These are phyloP conservation scores for Candida mattraensis DNA, from an alignment of 805 yeast genomes.

Conservation along the genomic window DNA sequence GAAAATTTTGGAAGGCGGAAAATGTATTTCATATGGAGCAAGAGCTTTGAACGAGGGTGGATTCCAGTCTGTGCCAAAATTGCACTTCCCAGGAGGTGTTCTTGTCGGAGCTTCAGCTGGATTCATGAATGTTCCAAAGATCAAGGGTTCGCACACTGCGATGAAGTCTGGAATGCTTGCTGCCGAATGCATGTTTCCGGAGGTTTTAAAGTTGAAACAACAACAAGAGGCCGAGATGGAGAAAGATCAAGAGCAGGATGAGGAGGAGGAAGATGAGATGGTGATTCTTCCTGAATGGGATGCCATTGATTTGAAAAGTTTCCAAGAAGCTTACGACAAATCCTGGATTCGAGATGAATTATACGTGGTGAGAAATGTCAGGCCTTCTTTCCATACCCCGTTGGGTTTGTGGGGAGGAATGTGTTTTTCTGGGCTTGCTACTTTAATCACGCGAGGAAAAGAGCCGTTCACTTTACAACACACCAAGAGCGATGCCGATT, in stretches of 20 bases:
- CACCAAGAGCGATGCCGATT: conserved; percentile 65
- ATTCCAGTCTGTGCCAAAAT: conserved; percentile 83
- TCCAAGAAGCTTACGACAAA: conserved; percentile 61
- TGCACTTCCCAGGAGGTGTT: conserved; percentile 94
- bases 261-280: conserved; percentile 38
- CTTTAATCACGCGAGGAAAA: conserved; percentile 73
- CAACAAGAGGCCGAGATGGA: conserved; percentile 40
- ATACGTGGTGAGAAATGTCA: conserved; percentile 79
- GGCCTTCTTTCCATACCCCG: conserved; percentile 84
- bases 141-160: conserved; percentile 97
- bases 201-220: conserved; percentile 46
- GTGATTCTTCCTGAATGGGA: conserved; percentile 36
- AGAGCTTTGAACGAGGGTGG: conserved; percentile 98
- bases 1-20: conserved; percentile 78
- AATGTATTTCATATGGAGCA: conserved; percentile 92
- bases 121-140: conserved; percentile 94
- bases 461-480: conserved; percentile 86
- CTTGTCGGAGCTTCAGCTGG: conserved; percentile 96
- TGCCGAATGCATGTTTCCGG: conserved; percentile 72
- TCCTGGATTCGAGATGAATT: conserved; percentile 91
- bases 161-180: conserved; percentile 95
- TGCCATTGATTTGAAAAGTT: conserved; percentile 53
- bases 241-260: conserved; percentile 41
- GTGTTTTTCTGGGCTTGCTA: conserved; percentile 78
- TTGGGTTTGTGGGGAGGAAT: conserved; percentile 83